Evolutionary conservation across 768 basidiomycete species (phyloP), one percentile per base, ranked within the genome.

Genomic region (Phlebiopsis gigantea): DNA sequence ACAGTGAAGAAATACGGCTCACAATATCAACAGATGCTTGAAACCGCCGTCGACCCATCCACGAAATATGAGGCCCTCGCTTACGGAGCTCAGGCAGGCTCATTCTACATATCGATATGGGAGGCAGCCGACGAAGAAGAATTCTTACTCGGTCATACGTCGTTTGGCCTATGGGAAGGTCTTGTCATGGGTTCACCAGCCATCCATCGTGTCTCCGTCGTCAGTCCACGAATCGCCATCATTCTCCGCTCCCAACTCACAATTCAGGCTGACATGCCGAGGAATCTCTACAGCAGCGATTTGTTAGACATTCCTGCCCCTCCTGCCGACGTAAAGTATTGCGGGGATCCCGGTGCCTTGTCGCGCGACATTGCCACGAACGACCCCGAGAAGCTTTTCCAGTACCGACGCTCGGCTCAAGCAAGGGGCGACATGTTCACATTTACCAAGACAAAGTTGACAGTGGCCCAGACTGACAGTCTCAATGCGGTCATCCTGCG

Each of bases 161-260:
- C 28, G 25, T 49, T 49, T 21, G 48, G 48, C 25, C 48, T 49
- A n/a, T 49, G 48, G 48, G 48, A 49, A n/a, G 48, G 48, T 2
- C 29, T 49, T 28, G 24, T 21, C 17, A 15, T 31, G 6, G 48
- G 48, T 29, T n/a, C 19, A n/a, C 28, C 28, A 1, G 29, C n/a
- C 2, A 14, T 49, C n/a, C 48, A 49, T 22, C 48, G 48, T 10
- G 31, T 49, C n/a, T 49, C 31, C 48, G 48, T 49, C 48, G 48
- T 49, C 48, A 49, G 48, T n/a, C 48, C 48, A 30, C 48, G 48
- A 1, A 49, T 49, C 24, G 48, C 48, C 19, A 34, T 49, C 12
- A 21, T 49, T 1, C 48, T 28, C 29, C 26, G 46, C 4, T 46
- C 44, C 19, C 19, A 45, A 22, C 19, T 46, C 15, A 22, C 48